Evolutionary conservation across 176 grass and related monocot species (phyloP), one percentile per base, ranked within the genome.

Genomic region (Tillandsia leiboldiana): DNA sequence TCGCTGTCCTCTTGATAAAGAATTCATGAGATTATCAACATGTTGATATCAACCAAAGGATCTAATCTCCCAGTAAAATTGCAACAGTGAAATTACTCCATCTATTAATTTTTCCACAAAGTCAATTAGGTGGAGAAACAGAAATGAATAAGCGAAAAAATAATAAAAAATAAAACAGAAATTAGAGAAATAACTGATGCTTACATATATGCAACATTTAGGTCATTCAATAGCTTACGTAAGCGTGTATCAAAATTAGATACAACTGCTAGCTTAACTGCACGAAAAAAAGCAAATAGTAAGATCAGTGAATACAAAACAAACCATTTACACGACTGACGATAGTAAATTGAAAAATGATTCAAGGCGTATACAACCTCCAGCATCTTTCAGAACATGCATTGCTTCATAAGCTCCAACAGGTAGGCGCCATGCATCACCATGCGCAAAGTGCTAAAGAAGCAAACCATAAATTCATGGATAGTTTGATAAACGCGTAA

Each of bases 261-360:
- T 24, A 97, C 89, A 52, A 90, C 93, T 64, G 86, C 93, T 49
- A 97, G 79, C 83, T 92, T 97, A 67, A 97, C 93, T 97, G 86
- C 81, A 83, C 78, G 66, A n/a, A 27, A 78, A 51, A 70, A 51
- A 54, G 26, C 48, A 87, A 51, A 4, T 69, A 20, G 24, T 64
- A 58, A 77, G 33, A 42, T 42, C 42, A 59, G 9, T 72, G 11
- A 4, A 75, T 48, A 69, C 14, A 50, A 61, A 3, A 65, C 51
- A 33, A 75, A 72, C 9, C 65, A 70, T 29, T 1, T 15, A 64
- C 48, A 66, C 28, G 22, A 22, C 29, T 51, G 66, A 70, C 69
- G 7, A 82, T 61, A 0, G 24, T 26, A 29, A 83, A 66, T 26
- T 51, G 12, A 78, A 72, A 72, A 68, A 12, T 50, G 66, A 80